A percentile compares a stretch with the other conserved stretches of the same genome.
Conservation (phyloP, 139 green algal genomes). For the Tetradesmus obliquus region DNA sequence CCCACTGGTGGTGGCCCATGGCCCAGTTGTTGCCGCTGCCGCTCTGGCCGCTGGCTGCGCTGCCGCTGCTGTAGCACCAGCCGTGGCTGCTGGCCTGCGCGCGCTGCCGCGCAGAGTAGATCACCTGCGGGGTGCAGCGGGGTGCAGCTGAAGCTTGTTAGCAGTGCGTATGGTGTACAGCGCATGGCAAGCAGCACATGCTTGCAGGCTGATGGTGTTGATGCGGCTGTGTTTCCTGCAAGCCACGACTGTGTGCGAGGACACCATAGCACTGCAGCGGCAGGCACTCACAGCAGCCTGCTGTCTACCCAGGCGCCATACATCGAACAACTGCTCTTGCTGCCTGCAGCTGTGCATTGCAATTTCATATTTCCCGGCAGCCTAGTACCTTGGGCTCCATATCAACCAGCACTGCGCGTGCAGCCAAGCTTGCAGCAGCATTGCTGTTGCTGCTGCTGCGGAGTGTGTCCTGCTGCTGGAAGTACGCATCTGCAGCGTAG, state of each 20-base stretch:
- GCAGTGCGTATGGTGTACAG: neutral
- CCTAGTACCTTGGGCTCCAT: conserved; percentile 87
- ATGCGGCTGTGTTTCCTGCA: neutral
- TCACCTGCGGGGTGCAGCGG: conserved; percentile 48
- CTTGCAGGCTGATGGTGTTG: neutral
- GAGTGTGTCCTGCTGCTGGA: conserved; percentile 33
- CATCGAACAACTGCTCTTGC: too few species aligned
- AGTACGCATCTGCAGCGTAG: conserved; percentile 61
- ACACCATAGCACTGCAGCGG: too few species aligned
- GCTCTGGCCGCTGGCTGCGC: conserved; percentile 66
- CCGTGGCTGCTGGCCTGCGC: conserved; percentile 7
- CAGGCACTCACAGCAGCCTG: too few species aligned
- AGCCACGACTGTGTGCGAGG: too few species aligned
- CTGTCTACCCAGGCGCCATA: too few species aligned
- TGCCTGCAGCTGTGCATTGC: too few species aligned
- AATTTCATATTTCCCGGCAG: neutral
- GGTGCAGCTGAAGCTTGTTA: neutral
- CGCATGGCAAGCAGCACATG: neutral
- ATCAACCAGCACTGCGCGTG: conserved; percentile 84
- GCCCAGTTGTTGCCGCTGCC: conserved; percentile 93
- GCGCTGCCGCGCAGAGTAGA: conserved; percentile 48
- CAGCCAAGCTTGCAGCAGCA: conserved; percentile 41
- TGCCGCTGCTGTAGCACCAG: conserved; percentile 69
- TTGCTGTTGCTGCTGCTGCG: neutral
- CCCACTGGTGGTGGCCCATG: conserved; percentile 77